Base-by-base conservation (phyloP, 2,329 filamentous ascomycete species). In the Hymenoscyphus repandus region DNA sequence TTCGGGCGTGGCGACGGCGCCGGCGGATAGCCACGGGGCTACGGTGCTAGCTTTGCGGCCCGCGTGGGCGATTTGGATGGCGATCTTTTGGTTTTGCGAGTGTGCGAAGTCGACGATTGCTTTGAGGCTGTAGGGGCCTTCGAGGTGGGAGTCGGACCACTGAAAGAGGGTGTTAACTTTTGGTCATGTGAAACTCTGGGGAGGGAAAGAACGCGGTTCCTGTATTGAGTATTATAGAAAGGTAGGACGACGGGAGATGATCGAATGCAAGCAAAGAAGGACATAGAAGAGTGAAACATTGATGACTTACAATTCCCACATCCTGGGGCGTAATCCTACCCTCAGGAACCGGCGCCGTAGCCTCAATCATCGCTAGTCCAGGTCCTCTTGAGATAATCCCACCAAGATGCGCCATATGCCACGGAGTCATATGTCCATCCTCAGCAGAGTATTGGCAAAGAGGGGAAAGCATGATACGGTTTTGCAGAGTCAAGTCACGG, bases 281-380 rank as follows among this genome's bases (percentile, higher is more conserved):
- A 7, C 22, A 27, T 4, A 27, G 22, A 27, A 4, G 7, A 27
- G 22, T 4, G 4, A 27, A 27, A 4, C 22, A 27, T 4, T 27
- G n/a, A n/a, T n/a, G n/a, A 27, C 22, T 27, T 27, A 27, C 22
- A 6, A 96, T 71, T 0, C 91, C 90, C 11, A 74, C 71, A 66
- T 92, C 88, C 66, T 91, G 76, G 1, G 90, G 89, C 0, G 87
- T 86, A 72, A 95, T 95, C 49, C 91, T 80, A 27, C 90, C 90
- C 59, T 91, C 82, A 5, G 88, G 70, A 9, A 80, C 74, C 0
- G 95, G 86, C 31, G 83, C 75, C 0, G 88, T 90, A 22, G 90
- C 89, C 71, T 96, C 91, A 51, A 91, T 75, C 53, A 90, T 80
- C 44, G 85, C 73, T 15, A 95, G 73, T 1, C 81, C 86, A 0